Percentiles rank a stretch among this genome's conserved stretches.
These are phyloP conservation scores for Monascus ruber DNA, from an alignment of 2,329 filamentous ascomycete species.

Conservation along the genomic window DNA sequence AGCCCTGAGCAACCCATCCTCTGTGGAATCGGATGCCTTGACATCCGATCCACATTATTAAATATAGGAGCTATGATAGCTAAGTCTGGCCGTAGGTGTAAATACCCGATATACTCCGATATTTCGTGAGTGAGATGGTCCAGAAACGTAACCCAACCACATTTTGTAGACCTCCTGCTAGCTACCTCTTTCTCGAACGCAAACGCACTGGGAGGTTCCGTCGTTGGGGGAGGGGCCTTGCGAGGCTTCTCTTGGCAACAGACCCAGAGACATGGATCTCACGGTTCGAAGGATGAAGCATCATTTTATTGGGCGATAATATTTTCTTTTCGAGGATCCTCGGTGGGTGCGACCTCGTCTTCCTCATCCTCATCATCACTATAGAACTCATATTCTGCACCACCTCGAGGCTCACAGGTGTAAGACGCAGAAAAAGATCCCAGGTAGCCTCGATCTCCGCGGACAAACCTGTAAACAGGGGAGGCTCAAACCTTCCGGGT, in stretches of 20 bases:
- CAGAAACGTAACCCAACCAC: too few relatives aligned
- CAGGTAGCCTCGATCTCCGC: neutral
- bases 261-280: neutral
- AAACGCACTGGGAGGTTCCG: too few relatives aligned
- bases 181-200: too few relatives aligned
- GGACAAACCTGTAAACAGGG: neutral
- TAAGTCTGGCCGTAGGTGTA: too few relatives aligned
- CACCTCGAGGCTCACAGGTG: neutral
- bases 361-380: neutral
- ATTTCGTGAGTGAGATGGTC: too few relatives aligned
- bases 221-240: too few relatives aligned
- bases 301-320: neutral
- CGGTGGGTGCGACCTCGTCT: neutral
- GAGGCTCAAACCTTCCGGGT: slow-evolving; percentile 4
- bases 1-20: too few relatives aligned
- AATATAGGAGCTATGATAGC: too few relatives aligned
- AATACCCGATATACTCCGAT: too few relatives aligned
- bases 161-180: too few relatives aligned
- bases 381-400: neutral
- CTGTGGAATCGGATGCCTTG: too few relatives aligned
- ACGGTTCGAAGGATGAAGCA: neutral
- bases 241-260: neutral
- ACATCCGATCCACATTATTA: too few relatives aligned
- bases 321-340: neutral
- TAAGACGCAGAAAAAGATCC: neutral